A percentile compares a stretch with the other conserved stretches of the same genome.
These are phyloP conservation scores for Hyphodiscus hymeniophilus DNA, from an alignment of 495 filamentous ascomycete genomes.

Conservation along the genomic window DNA sequence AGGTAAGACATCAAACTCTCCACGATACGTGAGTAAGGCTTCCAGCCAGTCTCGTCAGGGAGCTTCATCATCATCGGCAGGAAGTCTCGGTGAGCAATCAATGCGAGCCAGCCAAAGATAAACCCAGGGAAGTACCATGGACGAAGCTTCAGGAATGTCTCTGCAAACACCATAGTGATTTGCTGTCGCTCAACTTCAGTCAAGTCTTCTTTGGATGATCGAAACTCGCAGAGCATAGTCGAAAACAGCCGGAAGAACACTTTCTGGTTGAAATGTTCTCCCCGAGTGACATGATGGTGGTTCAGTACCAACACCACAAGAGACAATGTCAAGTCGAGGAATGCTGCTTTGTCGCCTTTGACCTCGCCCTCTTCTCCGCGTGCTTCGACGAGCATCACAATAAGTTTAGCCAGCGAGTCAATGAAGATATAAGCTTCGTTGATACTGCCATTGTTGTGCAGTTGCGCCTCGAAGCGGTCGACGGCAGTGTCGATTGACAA, in stretches of 20 bases:
- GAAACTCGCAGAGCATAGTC: slow-evolving; percentile 62
- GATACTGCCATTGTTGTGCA: slow-evolving; percentile 49
- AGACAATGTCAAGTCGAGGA: slow-evolving; percentile 67
- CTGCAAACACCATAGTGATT: slow-evolving; percentile 61
- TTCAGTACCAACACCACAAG: slow-evolving; percentile 74
- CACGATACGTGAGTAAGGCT: slow-evolving; percentile 64
- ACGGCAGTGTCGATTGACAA: slow-evolving; percentile 75
- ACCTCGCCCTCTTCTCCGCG: slow-evolving; percentile 50
- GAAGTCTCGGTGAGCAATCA: slow-evolving; percentile 81
- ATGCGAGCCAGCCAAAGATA: slow-evolving; percentile 71
- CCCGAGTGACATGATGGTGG: slow-evolving; percentile 73
- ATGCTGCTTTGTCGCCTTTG: slow-evolving; percentile 50
- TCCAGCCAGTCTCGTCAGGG: slow-evolving; percentile 64
- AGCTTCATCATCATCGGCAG: slow-evolving; percentile 71
- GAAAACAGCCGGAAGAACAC: slow-evolving; percentile 92
- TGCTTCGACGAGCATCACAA: slow-evolving; percentile 62
- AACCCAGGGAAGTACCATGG: slow-evolving; percentile 74
- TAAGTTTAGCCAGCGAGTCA: slow-evolving; percentile 83
- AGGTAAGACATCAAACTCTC: slow-evolving; percentile 66
- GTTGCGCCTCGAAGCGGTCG: slow-evolving; percentile 61
- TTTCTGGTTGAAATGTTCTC: slow-evolving; percentile 74
- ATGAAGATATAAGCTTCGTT: slow-evolving; percentile 66
- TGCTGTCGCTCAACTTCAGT: slow-evolving; percentile 46
- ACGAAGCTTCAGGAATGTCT: slow-evolving; percentile 65
- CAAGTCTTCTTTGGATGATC: slow-evolving; percentile 27